phyloP scores from a whole-genome alignment of 2,329 filamentous ascomycete species.

The Neofusicoccum kwambonambiense region DNA sequence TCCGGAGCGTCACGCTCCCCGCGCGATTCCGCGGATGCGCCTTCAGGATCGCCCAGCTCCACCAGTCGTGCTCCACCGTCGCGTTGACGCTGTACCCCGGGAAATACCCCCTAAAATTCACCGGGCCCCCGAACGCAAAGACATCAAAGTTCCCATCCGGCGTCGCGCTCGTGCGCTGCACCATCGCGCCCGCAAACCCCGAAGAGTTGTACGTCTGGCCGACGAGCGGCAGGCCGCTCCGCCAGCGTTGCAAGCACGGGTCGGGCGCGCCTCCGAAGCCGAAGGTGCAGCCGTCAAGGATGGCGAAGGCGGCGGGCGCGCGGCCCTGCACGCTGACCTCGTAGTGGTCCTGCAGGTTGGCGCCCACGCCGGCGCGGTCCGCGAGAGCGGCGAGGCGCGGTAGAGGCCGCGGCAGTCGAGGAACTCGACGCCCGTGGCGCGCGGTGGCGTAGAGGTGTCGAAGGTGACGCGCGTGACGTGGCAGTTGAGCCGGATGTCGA shows the following conservation, averaged over 20 bases:
- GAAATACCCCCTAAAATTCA: too few species aligned
- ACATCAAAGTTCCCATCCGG: too few species aligned
- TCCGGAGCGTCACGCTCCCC: too few species aligned
- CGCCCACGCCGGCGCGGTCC: conserved; percentile 62
- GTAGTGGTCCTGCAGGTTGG: conserved; percentile 63
- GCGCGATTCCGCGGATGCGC: too few species aligned
- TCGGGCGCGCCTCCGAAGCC: conserved; percentile 27
- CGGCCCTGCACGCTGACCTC: conserved; percentile 48
- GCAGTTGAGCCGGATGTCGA: conserved; percentile 59
- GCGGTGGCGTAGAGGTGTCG: conserved; percentile 53
- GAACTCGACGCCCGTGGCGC: conserved; percentile 46
- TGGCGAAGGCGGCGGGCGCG: conserved; percentile 40
- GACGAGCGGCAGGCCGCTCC: conserved; percentile 28
- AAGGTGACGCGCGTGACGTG: conserved; percentile 66
- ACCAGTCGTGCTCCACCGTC: too few species aligned
- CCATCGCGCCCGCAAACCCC: too few species aligned
- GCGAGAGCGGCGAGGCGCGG: conserved; percentile 34
- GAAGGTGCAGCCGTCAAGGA: not conserved
- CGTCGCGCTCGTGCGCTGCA: too few species aligned
- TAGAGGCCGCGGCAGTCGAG: conserved; percentile 41
- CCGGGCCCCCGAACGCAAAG: too few species aligned
- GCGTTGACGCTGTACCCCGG: too few species aligned
- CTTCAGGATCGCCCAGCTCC: too few species aligned
- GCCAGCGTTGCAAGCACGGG: conserved; percentile 45
- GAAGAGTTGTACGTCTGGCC: too few species aligned